A percentile compares a stretch with the other conserved stretches of the same genome.
phyloP scores from a whole-genome alignment of 768 basidiomycete genomes.

The Lactifluus subvellereus region DNA sequence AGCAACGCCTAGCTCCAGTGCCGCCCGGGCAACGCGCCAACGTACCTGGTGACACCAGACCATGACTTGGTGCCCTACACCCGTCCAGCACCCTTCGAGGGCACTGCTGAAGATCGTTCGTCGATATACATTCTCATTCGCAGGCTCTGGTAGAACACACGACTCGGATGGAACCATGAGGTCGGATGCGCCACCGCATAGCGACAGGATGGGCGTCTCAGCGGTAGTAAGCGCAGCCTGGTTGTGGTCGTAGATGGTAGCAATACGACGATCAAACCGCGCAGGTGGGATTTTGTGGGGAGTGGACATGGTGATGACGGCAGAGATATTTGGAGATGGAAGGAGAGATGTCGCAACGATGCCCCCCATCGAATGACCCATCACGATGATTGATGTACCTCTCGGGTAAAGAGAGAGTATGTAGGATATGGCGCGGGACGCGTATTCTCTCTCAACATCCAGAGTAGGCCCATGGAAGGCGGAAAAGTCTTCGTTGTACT shows the following conservation, averaged over 20 bases:
- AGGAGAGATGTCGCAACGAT: constrained; percentile 80
- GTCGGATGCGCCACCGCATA: constrained; percentile 91
- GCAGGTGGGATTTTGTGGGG: constrained; percentile 87
- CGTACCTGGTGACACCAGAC: constrained; percentile 99
- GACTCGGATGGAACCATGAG: constrained; percentile 89
- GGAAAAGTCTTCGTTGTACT: constrained; percentile 96
- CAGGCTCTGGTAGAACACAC: constrained; percentile 51
- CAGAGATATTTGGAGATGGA: constrained; percentile 57
- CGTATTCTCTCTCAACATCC: constrained; percentile 72
- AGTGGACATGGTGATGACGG: constrained; percentile 93
- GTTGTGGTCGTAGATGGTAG: constrained; percentile 58
- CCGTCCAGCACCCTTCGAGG: constrained; percentile 89
- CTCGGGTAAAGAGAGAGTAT: constrained; percentile 72
- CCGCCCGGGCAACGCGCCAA: constrained; percentile 76
- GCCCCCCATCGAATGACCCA: constrained; percentile 99
- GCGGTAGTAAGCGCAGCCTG: constrained; percentile 38
- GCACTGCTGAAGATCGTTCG: constrained; percentile 78
- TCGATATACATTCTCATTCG: constrained; percentile 34
- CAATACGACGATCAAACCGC: constrained; percentile 76
- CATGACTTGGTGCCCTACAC: constrained; percentile 93
- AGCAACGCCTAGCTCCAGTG: constrained; percentile 55
- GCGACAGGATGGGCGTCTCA: constrained; percentile 64
- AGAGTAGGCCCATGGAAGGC: constrained; percentile 92
- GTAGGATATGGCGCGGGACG: constrained; percentile 62
- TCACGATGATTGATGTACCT: constrained; percentile 59